Base-by-base conservation (phyloP, 768 basidiomycete species). In the Chiua virens region DNA sequence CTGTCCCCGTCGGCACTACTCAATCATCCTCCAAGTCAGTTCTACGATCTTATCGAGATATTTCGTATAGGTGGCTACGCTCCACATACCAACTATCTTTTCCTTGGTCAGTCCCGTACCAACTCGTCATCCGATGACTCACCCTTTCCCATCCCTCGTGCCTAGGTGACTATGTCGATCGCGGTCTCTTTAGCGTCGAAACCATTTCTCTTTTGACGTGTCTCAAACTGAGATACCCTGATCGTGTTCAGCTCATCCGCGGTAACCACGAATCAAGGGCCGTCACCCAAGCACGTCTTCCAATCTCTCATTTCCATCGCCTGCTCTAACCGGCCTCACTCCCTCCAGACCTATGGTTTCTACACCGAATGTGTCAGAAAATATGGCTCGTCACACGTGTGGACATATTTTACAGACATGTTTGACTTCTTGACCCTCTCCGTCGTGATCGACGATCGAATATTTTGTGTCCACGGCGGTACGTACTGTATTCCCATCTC, bases 341-440 rank as follows among this genome's bases (percentile, higher is more conserved):
- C 42, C 45, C 27, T 55, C 45, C 67, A 98, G 95, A 95, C 93
- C 21, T 99, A 98, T 65, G 97, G 97, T 13, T 99, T 99, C 76
- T 99, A 99, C 72, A 90, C 92, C 34, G 97, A 99, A 78, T 98
- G 97, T 64, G 86, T 96, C 20, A 82, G 95, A 37, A 99, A 99
- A 73, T 99, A 99, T 62, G 95, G 94, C 48, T 87, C 91, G 3
- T 86, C 94, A 28, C 87, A 89, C 61, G 96, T 98, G 30, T 99
- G 97, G 97, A 94, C 92, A 23, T 98, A 98, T 71, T 98, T 99
- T 65, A 99, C 97, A 53, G 97, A 99, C 73, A 97, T 99, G 96
- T 99, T 99, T 71, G 97, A 99, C 76, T 99, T 94, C 75, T 73
- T 99, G 59, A 98, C 97, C 11, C 77, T 99, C 50, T 94, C 92